A percentile compares a stretch with the other conserved stretches of the same genome.
Evolutionary conservation across 495 filamentous ascomycete species (phyloP).

Genomic region (Hypoxylon rickii): DNA sequence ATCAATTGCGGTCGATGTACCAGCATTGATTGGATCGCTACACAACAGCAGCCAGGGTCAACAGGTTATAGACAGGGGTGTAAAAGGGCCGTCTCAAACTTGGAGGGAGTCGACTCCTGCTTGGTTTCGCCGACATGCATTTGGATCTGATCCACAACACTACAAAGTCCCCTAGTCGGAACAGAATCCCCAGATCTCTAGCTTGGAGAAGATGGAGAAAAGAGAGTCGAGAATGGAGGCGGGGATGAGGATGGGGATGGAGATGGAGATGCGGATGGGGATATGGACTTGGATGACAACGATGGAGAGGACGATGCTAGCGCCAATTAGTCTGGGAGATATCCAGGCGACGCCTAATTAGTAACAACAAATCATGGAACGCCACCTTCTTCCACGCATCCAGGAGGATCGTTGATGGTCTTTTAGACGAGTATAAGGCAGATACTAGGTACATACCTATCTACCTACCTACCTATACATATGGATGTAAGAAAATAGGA

Average conservation of each 20-base stretch:
- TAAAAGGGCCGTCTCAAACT: slow-evolving; percentile 41
- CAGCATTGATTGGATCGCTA: slow-evolving; percentile 35
- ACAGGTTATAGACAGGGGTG: slow-evolving; percentile 34
- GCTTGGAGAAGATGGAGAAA: slow-evolving; percentile 39
- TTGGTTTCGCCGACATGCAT: slow-evolving; percentile 37
- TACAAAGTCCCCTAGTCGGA: slow-evolving; percentile 28
- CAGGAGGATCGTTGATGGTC: background rate
- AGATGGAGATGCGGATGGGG: slow-evolving; percentile 20
- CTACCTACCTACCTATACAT: too few species aligned
- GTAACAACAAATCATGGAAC: background rate
- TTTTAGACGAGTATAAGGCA: too few species aligned
- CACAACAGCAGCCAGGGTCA: slow-evolving; percentile 24
- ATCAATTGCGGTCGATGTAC: slow-evolving; percentile 27
- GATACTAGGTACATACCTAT: too few species aligned
- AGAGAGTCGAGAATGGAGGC: slow-evolving; percentile 17
- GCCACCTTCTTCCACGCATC: background rate
- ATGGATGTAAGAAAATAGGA: too few species aligned
- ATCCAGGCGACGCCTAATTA: slow-evolving; percentile 1
- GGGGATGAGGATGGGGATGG: slow-evolving; percentile 1
- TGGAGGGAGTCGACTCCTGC: slow-evolving; percentile 33
- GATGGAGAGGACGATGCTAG: slow-evolving; percentile 1
- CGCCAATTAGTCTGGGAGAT: background rate
- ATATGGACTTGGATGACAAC: background rate
- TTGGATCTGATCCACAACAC: slow-evolving; percentile 27
- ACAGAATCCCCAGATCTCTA: slow-evolving; percentile 27